Percentiles rank a stretch among this genome's conserved stretches.
Evolutionary conservation across 2,329 filamentous ascomycete species (phyloP).

Genomic region (Colletotrichum tropicicola): DNA sequence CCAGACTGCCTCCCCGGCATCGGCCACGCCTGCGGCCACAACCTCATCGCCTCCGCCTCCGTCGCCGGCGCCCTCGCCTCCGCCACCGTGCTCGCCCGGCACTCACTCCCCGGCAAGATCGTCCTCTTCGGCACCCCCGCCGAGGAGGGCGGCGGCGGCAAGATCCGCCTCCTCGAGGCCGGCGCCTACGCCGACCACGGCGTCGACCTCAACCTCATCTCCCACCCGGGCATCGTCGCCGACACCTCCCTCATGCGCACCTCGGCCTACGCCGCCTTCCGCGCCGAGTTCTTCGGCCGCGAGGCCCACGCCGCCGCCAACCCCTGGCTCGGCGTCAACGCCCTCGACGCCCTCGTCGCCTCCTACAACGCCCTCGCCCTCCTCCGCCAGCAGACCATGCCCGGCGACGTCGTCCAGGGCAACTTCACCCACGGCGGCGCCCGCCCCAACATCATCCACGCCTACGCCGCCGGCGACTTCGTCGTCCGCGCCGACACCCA

Average conservation of each 20-base stretch:
- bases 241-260: conserved; percentile 60
- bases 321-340: conserved; percentile 69
- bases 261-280: conserved; percentile 58
- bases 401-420: conserved; percentile 58
- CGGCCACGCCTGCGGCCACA: conserved; percentile 64
- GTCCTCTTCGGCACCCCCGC: conserved; percentile 62
- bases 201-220: conserved; percentile 58
- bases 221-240: conserved; percentile 52
- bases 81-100: conserved; percentile 49
- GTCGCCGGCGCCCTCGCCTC: conserved; percentile 56
- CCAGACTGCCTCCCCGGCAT: conserved; percentile 58
- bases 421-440: conserved; percentile 62
- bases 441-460: conserved; percentile 66
- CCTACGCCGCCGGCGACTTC: conserved; percentile 49
- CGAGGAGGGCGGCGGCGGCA: conserved; percentile 54
- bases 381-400: conserved; percentile 64
- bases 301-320: conserved; percentile 64
- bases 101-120: conserved; percentile 51
- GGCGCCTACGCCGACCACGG: conserved; percentile 49
- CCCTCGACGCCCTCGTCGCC: conserved; percentile 63
- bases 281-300: conserved; percentile 61
- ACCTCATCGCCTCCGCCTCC: conserved; percentile 60
- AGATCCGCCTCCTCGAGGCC: conserved; percentile 36
- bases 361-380: conserved; percentile 58
- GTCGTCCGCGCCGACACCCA: conserved; percentile 36